These are phyloP conservation scores for Fagus crenata DNA, from an alignment of 306 rosid species.

Conservation along the genomic window DNA sequence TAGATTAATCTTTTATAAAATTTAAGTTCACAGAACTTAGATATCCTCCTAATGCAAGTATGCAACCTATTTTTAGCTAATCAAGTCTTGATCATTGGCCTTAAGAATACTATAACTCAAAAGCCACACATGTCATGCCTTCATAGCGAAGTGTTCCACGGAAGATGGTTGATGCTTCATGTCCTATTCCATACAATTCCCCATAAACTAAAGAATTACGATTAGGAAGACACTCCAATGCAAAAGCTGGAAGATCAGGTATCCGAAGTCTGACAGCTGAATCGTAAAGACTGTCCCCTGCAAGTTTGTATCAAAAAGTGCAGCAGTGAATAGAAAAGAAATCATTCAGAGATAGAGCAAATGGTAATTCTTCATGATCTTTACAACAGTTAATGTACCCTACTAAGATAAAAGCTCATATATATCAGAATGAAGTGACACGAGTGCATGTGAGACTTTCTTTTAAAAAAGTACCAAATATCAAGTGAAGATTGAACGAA, in stretches of 20 bases:
- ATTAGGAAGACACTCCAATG: constrained; percentile 88
- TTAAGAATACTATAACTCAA: constrained; percentile 3
- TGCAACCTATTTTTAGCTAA: not conserved
- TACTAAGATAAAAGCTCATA: not conserved
- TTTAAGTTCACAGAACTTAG: not conserved
- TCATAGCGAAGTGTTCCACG: constrained; percentile 97
- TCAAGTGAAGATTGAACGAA: not conserved
- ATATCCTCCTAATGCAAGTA: not conserved
- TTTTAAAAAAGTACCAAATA: not conserved
- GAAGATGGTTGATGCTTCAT: constrained; percentile 82
- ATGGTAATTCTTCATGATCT: not conserved
- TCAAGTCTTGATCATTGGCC: constrained; percentile 15
- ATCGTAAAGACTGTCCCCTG: constrained; percentile 77
- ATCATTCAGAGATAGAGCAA: not conserved
- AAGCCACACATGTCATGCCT: constrained; percentile 50
- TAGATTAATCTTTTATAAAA: not conserved
- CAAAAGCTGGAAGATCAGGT: constrained; percentile 87
- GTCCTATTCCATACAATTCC: constrained; percentile 70
- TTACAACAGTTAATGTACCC: not conserved
- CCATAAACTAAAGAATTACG: constrained; percentile 80
- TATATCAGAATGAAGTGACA: not conserved
- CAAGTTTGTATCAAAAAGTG: constrained; percentile 28
- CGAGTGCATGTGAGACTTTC: too few species aligned
- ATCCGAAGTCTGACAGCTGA: constrained; percentile 69
- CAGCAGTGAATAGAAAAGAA: not conserved